These are phyloP conservation scores for Atkinsonella texensis DNA, from an alignment of 2,329 filamentous ascomycete species.

Conservation along the genomic window DNA sequence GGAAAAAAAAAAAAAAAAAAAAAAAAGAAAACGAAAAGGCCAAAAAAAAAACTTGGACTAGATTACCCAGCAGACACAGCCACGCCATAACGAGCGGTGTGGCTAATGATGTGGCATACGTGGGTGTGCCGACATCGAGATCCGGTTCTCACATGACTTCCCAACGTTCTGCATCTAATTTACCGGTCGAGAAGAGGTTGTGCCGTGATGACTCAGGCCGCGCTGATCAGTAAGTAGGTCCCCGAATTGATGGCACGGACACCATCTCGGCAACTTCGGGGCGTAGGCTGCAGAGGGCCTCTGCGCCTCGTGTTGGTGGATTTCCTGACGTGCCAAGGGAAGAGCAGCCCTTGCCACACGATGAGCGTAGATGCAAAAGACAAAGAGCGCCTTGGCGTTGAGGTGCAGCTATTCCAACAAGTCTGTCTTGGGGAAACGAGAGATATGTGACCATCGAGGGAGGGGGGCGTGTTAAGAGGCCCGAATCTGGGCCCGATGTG, in stretches of 20 bases:
- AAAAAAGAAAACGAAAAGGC: too few species aligned
- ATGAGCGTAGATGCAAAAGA: not conserved
- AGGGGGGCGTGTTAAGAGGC: not conserved
- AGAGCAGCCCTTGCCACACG: not conserved
- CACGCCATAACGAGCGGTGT: not conserved
- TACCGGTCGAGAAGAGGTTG: not conserved
- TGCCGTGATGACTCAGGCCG: not conserved
- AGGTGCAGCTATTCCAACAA: not conserved
- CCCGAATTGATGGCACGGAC: not conserved
- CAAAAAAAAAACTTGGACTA: not conserved
- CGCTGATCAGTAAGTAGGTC: not conserved
- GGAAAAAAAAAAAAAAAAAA: too few species aligned
- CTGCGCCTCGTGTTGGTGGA: not conserved
- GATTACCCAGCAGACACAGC: not conserved
- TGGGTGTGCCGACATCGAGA: not conserved
- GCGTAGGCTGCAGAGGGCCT: not conserved
- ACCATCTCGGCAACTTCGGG: not conserved
- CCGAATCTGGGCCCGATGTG: not conserved
- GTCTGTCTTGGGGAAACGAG: not conserved
- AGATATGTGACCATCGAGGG: not conserved
- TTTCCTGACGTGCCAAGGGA: not conserved
- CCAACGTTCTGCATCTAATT: too few species aligned
- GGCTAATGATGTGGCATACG: slow-evolving; percentile 1
- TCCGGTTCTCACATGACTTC: not conserved
- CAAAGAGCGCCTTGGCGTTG: not conserved